Percentiles rank a stretch among this genome's conserved stretches.
Evolutionary conservation across 768 basidiomycete genomes (phyloP).

Genomic region (Lepiota brunneoincarnata): DNA sequence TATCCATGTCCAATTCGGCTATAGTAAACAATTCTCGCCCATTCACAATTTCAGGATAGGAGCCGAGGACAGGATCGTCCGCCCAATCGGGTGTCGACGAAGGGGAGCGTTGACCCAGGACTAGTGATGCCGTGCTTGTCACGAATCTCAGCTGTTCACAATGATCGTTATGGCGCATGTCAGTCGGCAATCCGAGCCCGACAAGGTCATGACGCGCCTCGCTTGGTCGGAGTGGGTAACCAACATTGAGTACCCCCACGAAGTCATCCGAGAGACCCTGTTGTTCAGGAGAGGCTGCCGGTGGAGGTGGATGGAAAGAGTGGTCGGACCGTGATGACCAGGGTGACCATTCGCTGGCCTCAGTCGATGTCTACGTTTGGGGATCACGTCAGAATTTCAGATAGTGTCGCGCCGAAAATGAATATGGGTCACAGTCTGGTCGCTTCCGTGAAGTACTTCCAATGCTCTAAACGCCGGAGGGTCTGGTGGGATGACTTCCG

Average conservation of each 20-base stretch:
- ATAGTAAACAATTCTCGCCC: no score
- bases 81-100: no score
- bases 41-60: no score
- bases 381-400: not conserved
- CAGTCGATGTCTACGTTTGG: not conserved
- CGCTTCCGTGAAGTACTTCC: no score
- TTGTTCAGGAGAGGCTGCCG: not conserved
- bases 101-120: no score
- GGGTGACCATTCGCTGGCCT: not conserved
- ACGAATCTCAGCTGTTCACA: not conserved
- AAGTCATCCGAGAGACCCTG: not conserved
- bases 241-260: not conserved
- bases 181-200: not conserved
- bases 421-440: no score
- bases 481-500: no score
- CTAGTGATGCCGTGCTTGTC: not conserved
- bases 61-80: no score
- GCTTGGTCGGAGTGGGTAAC: conserved; percentile 5
- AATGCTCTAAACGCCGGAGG: no score
- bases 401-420: no score
- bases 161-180: not conserved
- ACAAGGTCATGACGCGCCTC: not conserved
- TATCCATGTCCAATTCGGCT: no score
- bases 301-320: not conserved
- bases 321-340: not conserved